Conservation (phyloP, 2,329 filamentous ascomycete species). For the Lecanicillium sp. region DNA sequence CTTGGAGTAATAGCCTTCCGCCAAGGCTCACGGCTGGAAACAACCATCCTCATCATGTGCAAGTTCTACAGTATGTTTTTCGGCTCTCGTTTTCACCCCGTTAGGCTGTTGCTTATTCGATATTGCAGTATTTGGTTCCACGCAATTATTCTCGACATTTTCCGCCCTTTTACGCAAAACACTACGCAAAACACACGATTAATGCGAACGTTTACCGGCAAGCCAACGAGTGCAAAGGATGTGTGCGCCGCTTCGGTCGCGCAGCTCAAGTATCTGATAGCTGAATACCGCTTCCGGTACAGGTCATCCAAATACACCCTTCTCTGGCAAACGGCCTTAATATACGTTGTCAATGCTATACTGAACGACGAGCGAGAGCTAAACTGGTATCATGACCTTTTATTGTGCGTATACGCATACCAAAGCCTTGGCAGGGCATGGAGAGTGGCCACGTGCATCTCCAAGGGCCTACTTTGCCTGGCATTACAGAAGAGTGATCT, state of each 20-base stretch:
- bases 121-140: conserved; percentile 32
- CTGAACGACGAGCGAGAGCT: conserved; percentile 20
- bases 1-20: conserved; percentile 26
- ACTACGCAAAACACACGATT: conserved; percentile 4
- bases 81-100: background rate
- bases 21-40: conserved; percentile 16
- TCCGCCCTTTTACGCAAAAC: conserved; percentile 16
- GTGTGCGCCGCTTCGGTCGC: conserved; percentile 25
- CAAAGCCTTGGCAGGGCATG: conserved; percentile 25
- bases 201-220: conserved; percentile 23
- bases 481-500: conserved; percentile 24
- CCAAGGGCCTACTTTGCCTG: conserved; percentile 27
- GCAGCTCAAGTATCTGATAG: conserved; percentile 29
- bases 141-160: conserved; percentile 27
- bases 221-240: conserved; percentile 19
- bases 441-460: conserved; percentile 26
- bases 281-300: conserved; percentile 26
- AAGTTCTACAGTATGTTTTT: conserved; percentile 27
- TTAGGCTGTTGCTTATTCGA: background rate
- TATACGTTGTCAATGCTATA: conserved; percentile 30
- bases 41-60: conserved; percentile 23
- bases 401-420: conserved; percentile 31
- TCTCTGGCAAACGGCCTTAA: conserved; percentile 31
- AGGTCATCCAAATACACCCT: conserved; percentile 26
- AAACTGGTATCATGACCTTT: conserved; percentile 26